Percentiles rank a stretch among this genome's conserved stretches.
Conservation (phyloP, 805 yeast genomes). For the Teunomyces funiuensis region DNA sequence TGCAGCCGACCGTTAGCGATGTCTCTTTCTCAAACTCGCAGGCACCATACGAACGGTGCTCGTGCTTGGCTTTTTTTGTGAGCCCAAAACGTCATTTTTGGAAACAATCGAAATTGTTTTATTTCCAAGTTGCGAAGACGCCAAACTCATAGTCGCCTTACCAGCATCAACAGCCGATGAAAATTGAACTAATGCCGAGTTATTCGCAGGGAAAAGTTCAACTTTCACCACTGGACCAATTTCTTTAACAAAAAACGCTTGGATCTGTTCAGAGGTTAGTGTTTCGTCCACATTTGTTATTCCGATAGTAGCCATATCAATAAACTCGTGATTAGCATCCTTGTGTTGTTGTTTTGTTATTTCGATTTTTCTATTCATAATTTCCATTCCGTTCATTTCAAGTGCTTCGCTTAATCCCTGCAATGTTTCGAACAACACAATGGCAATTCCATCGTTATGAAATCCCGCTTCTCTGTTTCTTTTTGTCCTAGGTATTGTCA, state of each 20-base stretch:
- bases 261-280: conserved; percentile 34
- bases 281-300: conserved; percentile 32
- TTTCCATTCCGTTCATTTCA: conserved; percentile 33
- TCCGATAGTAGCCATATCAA: conserved; percentile 20
- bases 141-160: conserved; percentile 43
- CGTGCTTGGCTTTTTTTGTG: background rate
- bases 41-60: conserved; percentile 10
- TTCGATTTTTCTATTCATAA: conserved; percentile 48
- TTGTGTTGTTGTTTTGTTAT: conserved; percentile 31
- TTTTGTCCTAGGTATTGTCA: conserved; percentile 44
- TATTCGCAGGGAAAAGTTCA: conserved; percentile 44
- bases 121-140: conserved; percentile 39
- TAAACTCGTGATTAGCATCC: conserved; percentile 14
- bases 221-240: conserved; percentile 40
- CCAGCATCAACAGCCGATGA: conserved; percentile 48
- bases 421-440: conserved; percentile 47
- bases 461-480: conserved; percentile 29
- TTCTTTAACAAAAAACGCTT: conserved; percentile 22
- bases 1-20: conserved; percentile 4
- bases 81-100: background rate
- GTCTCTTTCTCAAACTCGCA: background rate
- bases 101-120: conserved; percentile 17
- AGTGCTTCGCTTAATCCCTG: conserved; percentile 51
- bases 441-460: conserved; percentile 64
- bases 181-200: conserved; percentile 54